These are phyloP conservation scores for Cercospora brassicicola DNA, from an alignment of 2,329 filamentous ascomycete species.

Conservation along the genomic window DNA sequence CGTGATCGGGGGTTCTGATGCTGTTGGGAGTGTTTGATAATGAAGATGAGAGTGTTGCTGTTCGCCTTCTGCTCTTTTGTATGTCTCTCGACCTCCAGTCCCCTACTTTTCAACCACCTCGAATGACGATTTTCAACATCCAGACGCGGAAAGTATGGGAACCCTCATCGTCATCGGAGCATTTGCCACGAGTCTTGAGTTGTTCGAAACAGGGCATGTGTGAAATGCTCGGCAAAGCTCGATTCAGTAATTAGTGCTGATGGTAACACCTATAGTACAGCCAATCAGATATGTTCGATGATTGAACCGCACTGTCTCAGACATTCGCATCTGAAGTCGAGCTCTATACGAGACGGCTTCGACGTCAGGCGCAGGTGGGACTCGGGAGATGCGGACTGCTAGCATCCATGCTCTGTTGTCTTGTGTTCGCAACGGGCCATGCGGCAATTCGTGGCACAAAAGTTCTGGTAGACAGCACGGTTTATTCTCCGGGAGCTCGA, in stretches of 20 bases:
- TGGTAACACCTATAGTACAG: not conserved
- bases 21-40: not conserved
- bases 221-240: not conserved
- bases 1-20: not conserved
- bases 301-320: not conserved
- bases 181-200: not conserved
- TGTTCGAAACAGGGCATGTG: not conserved
- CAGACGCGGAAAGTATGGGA: not conserved
- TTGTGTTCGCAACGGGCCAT: not conserved
- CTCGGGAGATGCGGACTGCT: not conserved
- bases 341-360: not conserved
- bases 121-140: not conserved
- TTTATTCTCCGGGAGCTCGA: not conserved
- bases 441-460: not conserved
- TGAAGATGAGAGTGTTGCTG: not conserved
- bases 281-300: not conserved
- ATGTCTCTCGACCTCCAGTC: not conserved
- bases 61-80: not conserved
- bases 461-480: not conserved
- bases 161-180: not conserved
- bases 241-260: not conserved
- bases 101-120: not conserved
- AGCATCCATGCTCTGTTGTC: not conserved
- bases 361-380: not conserved
- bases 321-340: not conserved